Percentiles rank a stretch among this genome's conserved stretches.
Evolutionary conservation across 345 rosid genomes (phyloP).

Genomic region (Eutrema yunnanense): DNA sequence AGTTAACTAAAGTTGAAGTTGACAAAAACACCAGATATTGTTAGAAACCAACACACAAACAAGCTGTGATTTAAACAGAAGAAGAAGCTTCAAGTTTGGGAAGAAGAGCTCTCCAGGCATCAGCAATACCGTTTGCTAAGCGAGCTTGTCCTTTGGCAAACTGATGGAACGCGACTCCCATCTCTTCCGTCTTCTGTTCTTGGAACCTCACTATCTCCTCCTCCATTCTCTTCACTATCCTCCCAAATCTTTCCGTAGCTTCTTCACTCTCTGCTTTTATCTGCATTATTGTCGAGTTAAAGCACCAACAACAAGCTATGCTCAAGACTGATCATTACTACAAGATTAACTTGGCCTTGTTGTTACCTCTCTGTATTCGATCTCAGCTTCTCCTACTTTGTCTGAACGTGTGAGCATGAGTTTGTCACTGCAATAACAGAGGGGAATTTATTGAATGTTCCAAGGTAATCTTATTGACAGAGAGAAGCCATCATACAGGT

Average conservation of each 20-base stretch:
- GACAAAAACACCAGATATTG: slow-evolving; percentile 3
- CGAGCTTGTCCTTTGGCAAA: slow-evolving; percentile 94
- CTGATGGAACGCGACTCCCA: slow-evolving; percentile 87
- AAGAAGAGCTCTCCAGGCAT: slow-evolving; percentile 96
- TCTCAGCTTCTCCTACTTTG: slow-evolving; percentile 84
- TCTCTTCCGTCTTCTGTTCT: slow-evolving; percentile 80
- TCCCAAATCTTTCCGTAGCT: slow-evolving; percentile 64
- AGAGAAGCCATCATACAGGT: slow-evolving; percentile 59
- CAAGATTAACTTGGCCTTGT: not conserved
- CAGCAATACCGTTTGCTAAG: slow-evolving; percentile 72
- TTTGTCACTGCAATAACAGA: slow-evolving; percentile 60
- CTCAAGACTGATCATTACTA: not conserved
- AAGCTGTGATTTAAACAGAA: slow-evolving; percentile 1
- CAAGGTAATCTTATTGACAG: not conserved
- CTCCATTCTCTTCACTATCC: slow-evolving; percentile 66
- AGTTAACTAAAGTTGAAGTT: slow-evolving; percentile 8
- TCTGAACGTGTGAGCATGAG: slow-evolving; percentile 90
- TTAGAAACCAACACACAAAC: not conserved
- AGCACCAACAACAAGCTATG: not conserved
- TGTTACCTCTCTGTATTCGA: slow-evolving; percentile 76
- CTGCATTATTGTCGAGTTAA: slow-evolving; percentile 42
- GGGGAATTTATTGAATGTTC: not conserved
- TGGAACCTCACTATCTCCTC: slow-evolving; percentile 90
- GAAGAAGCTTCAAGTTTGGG: slow-evolving; percentile 74
- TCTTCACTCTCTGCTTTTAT: slow-evolving; percentile 78